Conservation (phyloP, 352 stramenopile genomes). For the Pythium myriotylum region DNA sequence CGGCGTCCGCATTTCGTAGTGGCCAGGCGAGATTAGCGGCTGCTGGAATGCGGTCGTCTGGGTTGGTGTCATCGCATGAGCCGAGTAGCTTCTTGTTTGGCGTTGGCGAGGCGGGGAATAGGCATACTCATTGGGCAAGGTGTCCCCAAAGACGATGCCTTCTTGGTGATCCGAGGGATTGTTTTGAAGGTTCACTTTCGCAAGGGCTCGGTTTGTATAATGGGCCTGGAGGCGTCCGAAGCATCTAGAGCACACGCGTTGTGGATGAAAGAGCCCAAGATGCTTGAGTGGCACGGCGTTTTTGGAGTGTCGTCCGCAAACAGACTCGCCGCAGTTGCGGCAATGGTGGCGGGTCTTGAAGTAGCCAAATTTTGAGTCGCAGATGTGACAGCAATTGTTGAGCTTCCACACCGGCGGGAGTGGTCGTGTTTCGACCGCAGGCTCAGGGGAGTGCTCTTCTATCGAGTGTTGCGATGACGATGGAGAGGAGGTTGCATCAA, state of each 20-base stretch:
- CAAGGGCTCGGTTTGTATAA: conserved; percentile 38
- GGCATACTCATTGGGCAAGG: conserved; percentile 6
- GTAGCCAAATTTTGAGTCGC: conserved; percentile 73
- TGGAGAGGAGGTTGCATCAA: conserved; percentile 17
- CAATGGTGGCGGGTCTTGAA: conserved; percentile 82
- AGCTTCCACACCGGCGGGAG: conserved; percentile 57
- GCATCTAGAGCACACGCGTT: conserved; percentile 70
- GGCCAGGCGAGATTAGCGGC: conserved; percentile 17
- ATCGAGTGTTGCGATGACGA: conserved; percentile 14
- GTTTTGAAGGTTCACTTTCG: conserved; percentile 22
- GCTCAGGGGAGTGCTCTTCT: conserved; percentile 15
- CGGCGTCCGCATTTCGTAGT: conserved; percentile 4
- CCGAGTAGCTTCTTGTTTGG: conserved; percentile 19
- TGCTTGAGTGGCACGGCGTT: conserved; percentile 64
- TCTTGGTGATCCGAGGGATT: background rate
- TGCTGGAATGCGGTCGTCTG: conserved; percentile 1
- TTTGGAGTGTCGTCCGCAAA: conserved; percentile 81
- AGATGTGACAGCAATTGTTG: conserved; percentile 60
- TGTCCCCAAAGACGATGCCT: conserved; percentile 10
- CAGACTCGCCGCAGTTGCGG: conserved; percentile 84
- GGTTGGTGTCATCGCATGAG: conserved; percentile 5
- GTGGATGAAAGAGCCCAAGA: conserved; percentile 50
- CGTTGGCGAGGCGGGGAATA: conserved; percentile 5
- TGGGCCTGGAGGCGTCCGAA: conserved; percentile 61
- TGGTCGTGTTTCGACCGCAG: conserved; percentile 14